Evolutionary conservation across 371 early-diverging fungal genomes (phyloP), one percentile per base, ranked within the genome.

Genomic region (Mortierella sp.): DNA sequence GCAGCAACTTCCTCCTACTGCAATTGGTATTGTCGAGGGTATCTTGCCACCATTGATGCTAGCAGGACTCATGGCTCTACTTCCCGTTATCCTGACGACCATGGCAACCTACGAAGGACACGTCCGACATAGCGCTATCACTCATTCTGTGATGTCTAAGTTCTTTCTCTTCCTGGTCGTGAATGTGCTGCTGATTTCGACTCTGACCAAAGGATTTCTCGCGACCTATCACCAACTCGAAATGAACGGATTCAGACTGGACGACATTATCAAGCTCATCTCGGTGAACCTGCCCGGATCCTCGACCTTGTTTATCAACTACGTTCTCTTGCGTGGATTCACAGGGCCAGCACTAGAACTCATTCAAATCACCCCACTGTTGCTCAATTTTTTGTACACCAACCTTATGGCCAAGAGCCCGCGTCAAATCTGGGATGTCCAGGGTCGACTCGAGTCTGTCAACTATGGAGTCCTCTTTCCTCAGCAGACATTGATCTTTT

Each of bases 131-230:
- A 91, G 92, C 50, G 90, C 90, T 71, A 93, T 96, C 48, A 92
- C 95, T 68, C 80, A 93, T 45, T 91, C 90, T 0, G 75, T 93
- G 44, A 88, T 87, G 84, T 52, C 58, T 79, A 94, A 95, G 73
- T 97, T 93, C 89, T 97, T 93, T 86, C 91, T 94, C 84, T 97
- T 97, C 88, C 90, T 95, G 87, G 93, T 97, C 76, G 89, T 97
- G 83, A 95, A 96, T 90, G 94, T 97, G 21, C 93, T 97, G 34
- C 86, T 97, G 34, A 92, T 96, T 7, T 92, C 94, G 28, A 94
- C 96, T 28, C 87, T 97, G 72, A 91, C 95, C 38, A 91, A 91
- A 79, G 95, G 95, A 68, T 80, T 94, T 50, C 73, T 94, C 55
- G 84, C 90, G 4, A 89, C 94, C 44, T 72, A 92, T 19, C 44